Evolutionary conservation across 441 rosid species (phyloP), one percentile per base, ranked within the genome.

Genomic region (Populus hybrid): DNA sequence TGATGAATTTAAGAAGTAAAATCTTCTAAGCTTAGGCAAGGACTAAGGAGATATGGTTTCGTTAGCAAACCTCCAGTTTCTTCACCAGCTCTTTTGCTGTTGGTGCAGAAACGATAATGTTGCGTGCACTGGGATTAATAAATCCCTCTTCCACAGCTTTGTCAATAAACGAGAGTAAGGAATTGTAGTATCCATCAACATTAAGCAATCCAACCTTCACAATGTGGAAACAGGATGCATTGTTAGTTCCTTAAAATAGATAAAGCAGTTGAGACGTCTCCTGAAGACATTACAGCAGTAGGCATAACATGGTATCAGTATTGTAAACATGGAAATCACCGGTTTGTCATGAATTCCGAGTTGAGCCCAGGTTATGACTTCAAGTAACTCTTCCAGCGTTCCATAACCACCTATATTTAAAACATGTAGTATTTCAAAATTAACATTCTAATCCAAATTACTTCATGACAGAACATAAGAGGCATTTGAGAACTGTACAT

Each of bases 291-390:
- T 18, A 28, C 20, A 36, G 38, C 29, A 75, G 73, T 42, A 65
- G 20, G 12, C 14, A 75, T 40, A 63, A 64, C 24, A 59, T 23
- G 72, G 71, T 45, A 29, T 75, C 45, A 64, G 33, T 26, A 18
- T 26, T 3, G 21, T 21, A 16, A 68, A 31, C 35, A 50, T 20
- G 45, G 18, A 24, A 65, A 16, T 84, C 89, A 95, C 99, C 64
- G 99, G 99, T 79, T 95, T 95, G 79, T 95, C 98, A 77, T 95
- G 99, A 76, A 95, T 95, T 28, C 99, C 99, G 18, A 95, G 97
- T 82, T 95, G 97, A 38, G 99, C 98, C 99, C 99, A 93, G 29
- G 98, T 81, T 77, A 93, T 94, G 21, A 92, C 99, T 88, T 95
- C 99, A 80, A 95, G 93, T 33, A 94, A 91, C 83, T 95, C 99